Evolutionary conservation across 1,284 basidiomycete species (phyloP).

Genomic region (Ceratobasidium sp.): DNA sequence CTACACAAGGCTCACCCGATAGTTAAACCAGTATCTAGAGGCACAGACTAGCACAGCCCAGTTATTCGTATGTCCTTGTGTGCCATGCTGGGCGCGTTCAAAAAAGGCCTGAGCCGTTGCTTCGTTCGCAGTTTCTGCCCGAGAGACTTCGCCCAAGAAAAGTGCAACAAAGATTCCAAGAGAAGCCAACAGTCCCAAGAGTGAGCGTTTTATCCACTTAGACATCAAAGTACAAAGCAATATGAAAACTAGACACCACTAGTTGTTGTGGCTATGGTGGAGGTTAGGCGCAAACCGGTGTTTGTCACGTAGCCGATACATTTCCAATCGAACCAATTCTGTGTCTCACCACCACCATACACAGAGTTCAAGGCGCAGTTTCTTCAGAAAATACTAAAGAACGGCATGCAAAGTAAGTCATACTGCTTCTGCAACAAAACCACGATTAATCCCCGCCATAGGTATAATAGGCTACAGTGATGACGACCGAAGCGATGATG

Average conservation of each 20-base stretch:
- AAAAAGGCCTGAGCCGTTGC: constrained; percentile 46
- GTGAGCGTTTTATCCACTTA: constrained; percentile 30
- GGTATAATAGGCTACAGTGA: constrained; percentile 39
- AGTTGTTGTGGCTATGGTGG: constrained; percentile 38
- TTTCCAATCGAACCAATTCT: constrained; percentile 11
- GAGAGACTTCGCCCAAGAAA: constrained; percentile 39
- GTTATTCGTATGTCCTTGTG: constrained; percentile 85
- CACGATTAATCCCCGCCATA: neutral
- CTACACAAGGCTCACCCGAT: constrained; percentile 74
- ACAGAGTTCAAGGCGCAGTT: neutral
- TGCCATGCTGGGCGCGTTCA: constrained; percentile 40
- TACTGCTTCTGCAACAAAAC: neutral
- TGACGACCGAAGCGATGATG: constrained; percentile 37
- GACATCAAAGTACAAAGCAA: constrained; percentile 21
- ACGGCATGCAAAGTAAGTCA: constrained; percentile 24
- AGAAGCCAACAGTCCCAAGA: constrained; percentile 35
- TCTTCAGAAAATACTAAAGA: no score
- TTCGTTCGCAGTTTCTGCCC: constrained; percentile 36
- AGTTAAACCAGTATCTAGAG: constrained; percentile 98
- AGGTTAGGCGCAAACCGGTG: constrained; percentile 1
- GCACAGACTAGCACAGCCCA: constrained; percentile 98
- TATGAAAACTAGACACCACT: neutral
- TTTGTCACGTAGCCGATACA: constrained; percentile 30
- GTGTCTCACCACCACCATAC: constrained; percentile 18
- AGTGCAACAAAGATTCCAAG: constrained; percentile 33